Percentiles rank a stretch among this genome's conserved stretches.
Evolutionary conservation across 2,329 filamentous ascomycete species (phyloP).

Genomic region (Didymella keratinophila): DNA sequence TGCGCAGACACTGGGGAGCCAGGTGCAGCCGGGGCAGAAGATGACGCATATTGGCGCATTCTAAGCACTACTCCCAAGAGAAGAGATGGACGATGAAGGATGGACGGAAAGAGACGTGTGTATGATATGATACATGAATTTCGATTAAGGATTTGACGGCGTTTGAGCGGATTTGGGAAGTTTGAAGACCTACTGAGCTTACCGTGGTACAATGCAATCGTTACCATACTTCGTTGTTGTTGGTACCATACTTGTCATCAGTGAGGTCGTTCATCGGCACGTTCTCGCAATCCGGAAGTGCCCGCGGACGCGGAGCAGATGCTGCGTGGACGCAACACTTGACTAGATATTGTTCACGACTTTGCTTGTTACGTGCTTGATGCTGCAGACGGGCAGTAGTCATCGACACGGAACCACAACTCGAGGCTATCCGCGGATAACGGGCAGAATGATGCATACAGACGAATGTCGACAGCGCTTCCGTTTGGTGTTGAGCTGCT

Average conservation of each 20-base stretch:
- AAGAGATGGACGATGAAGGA: too few relatives aligned
- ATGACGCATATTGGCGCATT: constrained; percentile 39
- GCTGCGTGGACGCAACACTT: background rate
- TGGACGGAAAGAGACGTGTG: background rate
- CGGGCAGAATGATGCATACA: background rate
- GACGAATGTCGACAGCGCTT: background rate
- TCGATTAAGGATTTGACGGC: constrained; percentile 2
- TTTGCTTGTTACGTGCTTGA: background rate
- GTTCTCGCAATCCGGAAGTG: background rate
- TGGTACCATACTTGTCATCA: background rate
- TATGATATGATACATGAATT: constrained; percentile 7
- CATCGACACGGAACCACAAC: background rate
- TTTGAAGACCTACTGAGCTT: background rate
- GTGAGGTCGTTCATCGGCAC: background rate
- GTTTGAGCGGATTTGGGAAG: constrained; percentile 6
- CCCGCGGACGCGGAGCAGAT: background rate
- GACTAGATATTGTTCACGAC: background rate
- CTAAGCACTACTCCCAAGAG: background rate
- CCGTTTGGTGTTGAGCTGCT: background rate
- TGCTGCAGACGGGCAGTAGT: background rate
- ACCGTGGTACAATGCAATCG: background rate
- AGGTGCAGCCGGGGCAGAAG: constrained; percentile 40
- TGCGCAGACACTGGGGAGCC: constrained; percentile 33
- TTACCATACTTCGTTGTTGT: background rate
- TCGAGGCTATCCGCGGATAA: background rate